Evolutionary conservation across 805 yeast genomes (phyloP).

Genomic region (Cyberlindnera maritima): DNA sequence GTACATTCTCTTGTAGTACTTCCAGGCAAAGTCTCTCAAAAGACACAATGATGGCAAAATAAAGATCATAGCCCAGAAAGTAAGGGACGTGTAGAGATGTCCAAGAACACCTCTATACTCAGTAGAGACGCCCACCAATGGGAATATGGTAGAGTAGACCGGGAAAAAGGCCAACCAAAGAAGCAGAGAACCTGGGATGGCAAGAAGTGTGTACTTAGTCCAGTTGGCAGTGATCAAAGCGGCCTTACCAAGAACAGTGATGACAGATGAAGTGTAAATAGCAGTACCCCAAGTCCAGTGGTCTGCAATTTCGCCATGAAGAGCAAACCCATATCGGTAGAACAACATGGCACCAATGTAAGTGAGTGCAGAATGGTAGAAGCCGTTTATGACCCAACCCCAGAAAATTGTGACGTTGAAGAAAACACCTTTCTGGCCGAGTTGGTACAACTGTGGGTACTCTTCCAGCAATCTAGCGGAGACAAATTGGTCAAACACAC

Average conservation of each 20-base stretch:
- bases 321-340: constrained; percentile 63
- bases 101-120: constrained; percentile 82
- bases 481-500: constrained; percentile 95
- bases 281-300: constrained; percentile 97
- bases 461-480: constrained; percentile 84
- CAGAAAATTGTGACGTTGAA: constrained; percentile 91
- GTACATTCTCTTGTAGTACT: constrained; percentile 89
- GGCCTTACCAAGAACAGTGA: constrained; percentile 93
- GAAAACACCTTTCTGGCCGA: constrained; percentile 86
- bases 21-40: constrained; percentile 88
- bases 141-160: constrained; percentile 80
- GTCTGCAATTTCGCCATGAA: constrained; percentile 72
- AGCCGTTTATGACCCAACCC: constrained; percentile 97
- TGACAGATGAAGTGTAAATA: constrained; percentile 77
- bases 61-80: constrained; percentile 80
- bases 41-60: constrained; percentile 78
- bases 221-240: constrained; percentile 88
- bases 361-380: constrained; percentile 85
- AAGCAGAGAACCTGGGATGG: constrained; percentile 90
- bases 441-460: constrained; percentile 87
- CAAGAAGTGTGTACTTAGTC: constrained; percentile 89
- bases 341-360: constrained; percentile 71
- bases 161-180: constrained; percentile 89
- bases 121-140: constrained; percentile 71
- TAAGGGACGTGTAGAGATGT: constrained; percentile 70